Base-by-base conservation (phyloP, 441 rosid species). In the Dalechampia spathulata region DNA sequence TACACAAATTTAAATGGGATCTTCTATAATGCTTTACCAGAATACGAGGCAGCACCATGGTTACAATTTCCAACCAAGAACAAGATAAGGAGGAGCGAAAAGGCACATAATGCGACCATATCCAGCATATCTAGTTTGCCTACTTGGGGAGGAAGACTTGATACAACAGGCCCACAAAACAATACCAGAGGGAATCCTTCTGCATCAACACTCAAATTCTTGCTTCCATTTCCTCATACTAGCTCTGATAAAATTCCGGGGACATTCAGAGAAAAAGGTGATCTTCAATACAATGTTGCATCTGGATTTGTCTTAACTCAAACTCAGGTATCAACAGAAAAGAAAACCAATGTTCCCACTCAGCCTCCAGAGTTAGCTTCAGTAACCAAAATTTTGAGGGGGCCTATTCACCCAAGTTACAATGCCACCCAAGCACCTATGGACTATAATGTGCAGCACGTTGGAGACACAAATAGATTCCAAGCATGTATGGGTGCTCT, bases 261-360 rank as follows among this genome's bases (percentile, higher is more conserved):
- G 55, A 22, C 48, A 41, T 60, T 56, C 75, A 69, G 69, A 55
- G 49, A 44, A 61, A 62, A 62, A 57, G 56, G 38, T 77, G 77
- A 55, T 41, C 42, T 49, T 48, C 67, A 32, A 65, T 72, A 47
- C n/a, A n/a, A n/a, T n/a, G n/a, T n/a, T n/a, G n/a, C n/a, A n/a
- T n/a, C n/a, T n/a, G n/a, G n/a, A n/a, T 59, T 57, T 50, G 58
- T 46, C 55, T n/a, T n/a, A n/a, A n/a, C n/a, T n/a, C 74, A 68
- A 65, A 62, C 37, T 58, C 75, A 72, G 52, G 63, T 60, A 23
- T 55, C 74, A 22, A 69, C 64, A 45, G 82, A 73, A 67, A 86
- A 77, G 71, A 81, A 73, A 82, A 73, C 87, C 52, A 73, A 64
- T 70, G 77, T 74, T 34, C 75, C 68, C 58, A 70, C 85, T 41